Evolutionary conservation across 768 basidiomycete genomes (phyloP).

Genomic region (Lactarius akahatsu): DNA sequence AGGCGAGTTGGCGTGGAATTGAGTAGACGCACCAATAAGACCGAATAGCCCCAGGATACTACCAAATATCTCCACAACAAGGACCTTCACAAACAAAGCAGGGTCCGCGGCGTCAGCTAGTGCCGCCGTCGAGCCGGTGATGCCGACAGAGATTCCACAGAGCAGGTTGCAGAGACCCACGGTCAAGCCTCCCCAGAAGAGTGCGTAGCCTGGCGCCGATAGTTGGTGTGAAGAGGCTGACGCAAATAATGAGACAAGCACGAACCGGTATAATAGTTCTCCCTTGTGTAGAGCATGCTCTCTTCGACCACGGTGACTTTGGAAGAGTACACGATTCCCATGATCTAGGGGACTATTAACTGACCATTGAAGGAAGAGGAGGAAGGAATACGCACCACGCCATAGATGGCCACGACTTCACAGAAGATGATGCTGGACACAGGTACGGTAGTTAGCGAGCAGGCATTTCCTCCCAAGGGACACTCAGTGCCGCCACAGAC

Average conservation of each 20-base stretch:
- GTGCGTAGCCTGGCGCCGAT: conserved; percentile 65
- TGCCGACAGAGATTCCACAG: conserved; percentile 91
- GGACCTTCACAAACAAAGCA: conserved; percentile 90
- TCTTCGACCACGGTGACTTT: conserved; percentile 67
- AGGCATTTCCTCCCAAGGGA: not conserved
- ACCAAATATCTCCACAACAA: conserved; percentile 93
- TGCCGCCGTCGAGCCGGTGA: conserved; percentile 94
- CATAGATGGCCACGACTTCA: conserved; percentile 99
- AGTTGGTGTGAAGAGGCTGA: conserved; percentile 15
- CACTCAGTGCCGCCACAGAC: conserved; percentile 41
- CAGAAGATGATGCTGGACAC: conserved; percentile 90
- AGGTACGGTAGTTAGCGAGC: not conserved
- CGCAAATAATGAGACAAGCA: not conserved
- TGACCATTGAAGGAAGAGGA: not conserved
- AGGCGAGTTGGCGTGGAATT: conserved; percentile 5
- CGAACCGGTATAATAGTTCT: conserved; percentile 91
- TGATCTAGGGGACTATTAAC: conserved; percentile 59
- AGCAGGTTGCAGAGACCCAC: conserved; percentile 93
- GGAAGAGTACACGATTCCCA: conserved; percentile 92
- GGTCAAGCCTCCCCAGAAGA: conserved; percentile 97
- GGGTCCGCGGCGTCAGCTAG: conserved; percentile 95
- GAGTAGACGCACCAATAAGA: conserved; percentile 68
- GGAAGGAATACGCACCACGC: conserved; percentile 57
- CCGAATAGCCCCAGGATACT: conserved; percentile 92
- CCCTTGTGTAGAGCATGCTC: conserved; percentile 69